A percentile compares a stretch with the other conserved stretches of the same genome.
phyloP scores from a whole-genome alignment of 352 stramenopile genomes.

The Phytophthora sojae region DNA sequence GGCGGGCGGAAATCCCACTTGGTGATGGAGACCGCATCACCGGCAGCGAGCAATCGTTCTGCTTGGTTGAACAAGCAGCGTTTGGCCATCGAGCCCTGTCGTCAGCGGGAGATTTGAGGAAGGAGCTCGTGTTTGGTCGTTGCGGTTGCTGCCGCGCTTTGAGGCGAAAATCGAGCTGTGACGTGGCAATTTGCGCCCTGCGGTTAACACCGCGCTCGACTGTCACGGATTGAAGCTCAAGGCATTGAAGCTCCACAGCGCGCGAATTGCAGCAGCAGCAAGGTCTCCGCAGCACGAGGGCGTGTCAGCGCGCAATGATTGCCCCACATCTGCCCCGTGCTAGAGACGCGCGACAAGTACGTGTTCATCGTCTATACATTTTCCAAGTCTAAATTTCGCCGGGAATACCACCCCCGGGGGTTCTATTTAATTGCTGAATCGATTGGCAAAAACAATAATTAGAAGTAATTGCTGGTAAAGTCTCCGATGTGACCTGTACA shows the following conservation, averaged over 20 bases:
- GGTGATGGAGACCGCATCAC: conserved; percentile 19
- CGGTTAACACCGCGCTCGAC: conserved; percentile 23
- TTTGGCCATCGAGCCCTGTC: not conserved
- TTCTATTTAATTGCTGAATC: not conserved
- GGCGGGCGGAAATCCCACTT: conserved; percentile 9
- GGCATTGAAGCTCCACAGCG: conserved; percentile 24
- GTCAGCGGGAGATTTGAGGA: conserved; percentile 19
- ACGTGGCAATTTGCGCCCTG: conserved; percentile 20
- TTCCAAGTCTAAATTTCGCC: conserved; percentile 7
- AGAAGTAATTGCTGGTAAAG: not conserved
- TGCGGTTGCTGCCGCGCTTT: not conserved
- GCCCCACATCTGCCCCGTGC: conserved; percentile 3
- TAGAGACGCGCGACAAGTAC: conserved; percentile 18
- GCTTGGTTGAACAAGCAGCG: conserved; percentile 15
- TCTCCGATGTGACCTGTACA: no score
- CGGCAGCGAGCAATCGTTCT: conserved; percentile 15
- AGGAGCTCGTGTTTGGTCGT: not conserved
- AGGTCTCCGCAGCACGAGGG: conserved; percentile 18
- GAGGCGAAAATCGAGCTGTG: conserved; percentile 9
- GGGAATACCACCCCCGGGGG: conserved; percentile 2
- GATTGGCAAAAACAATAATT: no score
- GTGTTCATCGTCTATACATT: conserved; percentile 11
- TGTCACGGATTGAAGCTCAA: conserved; percentile 25
- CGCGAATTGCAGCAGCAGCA: conserved; percentile 11
- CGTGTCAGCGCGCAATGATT: conserved; percentile 23